A percentile compares a stretch with the other conserved stretches of the same genome.
phyloP scores from a whole-genome alignment of 169 alveolate species.

The Plasmodium sp. region DNA sequence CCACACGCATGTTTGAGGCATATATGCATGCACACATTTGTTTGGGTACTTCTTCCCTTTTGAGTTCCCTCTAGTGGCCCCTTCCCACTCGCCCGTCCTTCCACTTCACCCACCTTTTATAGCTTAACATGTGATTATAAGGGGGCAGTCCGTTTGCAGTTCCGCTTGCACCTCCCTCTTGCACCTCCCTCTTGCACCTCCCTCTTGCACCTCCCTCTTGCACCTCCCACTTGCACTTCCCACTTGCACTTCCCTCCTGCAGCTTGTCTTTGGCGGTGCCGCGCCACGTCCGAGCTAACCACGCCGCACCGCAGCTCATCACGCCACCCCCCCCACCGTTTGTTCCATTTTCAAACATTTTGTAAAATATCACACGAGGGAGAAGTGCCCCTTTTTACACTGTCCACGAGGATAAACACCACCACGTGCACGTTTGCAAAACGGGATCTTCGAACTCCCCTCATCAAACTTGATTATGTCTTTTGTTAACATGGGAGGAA shows the following conservation, averaged over 20 bases:
- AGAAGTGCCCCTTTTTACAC: not conserved
- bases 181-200: not conserved
- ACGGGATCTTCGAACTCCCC: not conserved
- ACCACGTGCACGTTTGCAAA: slow-evolving; percentile 11
- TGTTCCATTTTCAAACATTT: slow-evolving; percentile 24
- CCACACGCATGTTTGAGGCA: not conserved
- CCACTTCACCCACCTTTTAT: slow-evolving; percentile 10
- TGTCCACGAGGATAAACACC: not conserved
- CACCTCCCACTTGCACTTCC: not conserved
- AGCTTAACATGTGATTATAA: slow-evolving; percentile 15
- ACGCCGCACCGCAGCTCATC: not conserved
- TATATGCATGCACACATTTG: not conserved
- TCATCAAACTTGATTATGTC: slow-evolving; percentile 7
- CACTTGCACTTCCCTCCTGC: not conserved
- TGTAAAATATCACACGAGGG: not conserved
- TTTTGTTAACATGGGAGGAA: not conserved
- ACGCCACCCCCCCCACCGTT: not conserved
- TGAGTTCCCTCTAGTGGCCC: not conserved
- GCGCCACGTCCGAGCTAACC: not conserved
- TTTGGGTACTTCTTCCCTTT: not conserved
- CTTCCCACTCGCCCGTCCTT: not conserved
- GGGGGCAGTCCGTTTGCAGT: not conserved
- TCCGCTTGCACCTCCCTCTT: not conserved
- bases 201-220: not conserved
- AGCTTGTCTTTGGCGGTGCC: not conserved